Evolutionary conservation across 2,329 filamentous ascomycete genomes (phyloP).

Genomic region (Scedosporium aurantiacum): DNA sequence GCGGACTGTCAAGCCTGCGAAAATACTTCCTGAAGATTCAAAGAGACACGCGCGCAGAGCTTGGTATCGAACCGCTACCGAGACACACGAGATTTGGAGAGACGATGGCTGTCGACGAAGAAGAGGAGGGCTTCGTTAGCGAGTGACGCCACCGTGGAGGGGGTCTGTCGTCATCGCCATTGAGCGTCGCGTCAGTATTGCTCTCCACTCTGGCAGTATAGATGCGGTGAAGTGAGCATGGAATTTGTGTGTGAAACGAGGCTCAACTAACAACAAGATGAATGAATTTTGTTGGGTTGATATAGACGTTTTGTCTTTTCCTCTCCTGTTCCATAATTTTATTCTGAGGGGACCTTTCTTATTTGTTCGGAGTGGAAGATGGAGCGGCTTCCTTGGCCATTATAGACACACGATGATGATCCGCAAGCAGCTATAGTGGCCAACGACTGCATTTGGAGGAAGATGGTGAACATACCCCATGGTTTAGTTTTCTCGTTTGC

Average conservation of each 20-base stretch:
- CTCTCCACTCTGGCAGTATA: background rate
- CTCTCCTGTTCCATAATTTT: background rate
- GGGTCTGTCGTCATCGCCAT: conserved; percentile 1
- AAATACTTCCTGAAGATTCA: conserved; percentile 84
- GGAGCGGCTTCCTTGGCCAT: background rate
- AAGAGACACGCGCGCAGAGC: conserved; percentile 53
- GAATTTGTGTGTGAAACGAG: background rate
- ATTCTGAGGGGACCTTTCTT: conserved; percentile 9
- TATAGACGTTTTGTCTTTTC: background rate
- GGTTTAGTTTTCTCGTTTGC: background rate
- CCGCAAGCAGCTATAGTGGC: background rate
- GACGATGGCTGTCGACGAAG: conserved; percentile 16
- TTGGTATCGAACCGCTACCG: conserved; percentile 33
- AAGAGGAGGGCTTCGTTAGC: conserved; percentile 23
- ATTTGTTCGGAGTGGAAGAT: conserved; percentile 6
- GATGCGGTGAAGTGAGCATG: background rate
- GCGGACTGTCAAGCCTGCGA: conserved; percentile 66
- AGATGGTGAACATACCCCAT: conserved; percentile 1
- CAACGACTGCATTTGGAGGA: background rate
- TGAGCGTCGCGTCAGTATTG: background rate
- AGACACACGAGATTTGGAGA: conserved; percentile 12
- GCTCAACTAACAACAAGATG: background rate
- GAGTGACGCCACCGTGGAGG: conserved; percentile 13
- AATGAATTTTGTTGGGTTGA: background rate
- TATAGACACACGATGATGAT: background rate